Conservation (phyloP, 768 basidiomycete species). For the Russula griseocarnosa region DNA sequence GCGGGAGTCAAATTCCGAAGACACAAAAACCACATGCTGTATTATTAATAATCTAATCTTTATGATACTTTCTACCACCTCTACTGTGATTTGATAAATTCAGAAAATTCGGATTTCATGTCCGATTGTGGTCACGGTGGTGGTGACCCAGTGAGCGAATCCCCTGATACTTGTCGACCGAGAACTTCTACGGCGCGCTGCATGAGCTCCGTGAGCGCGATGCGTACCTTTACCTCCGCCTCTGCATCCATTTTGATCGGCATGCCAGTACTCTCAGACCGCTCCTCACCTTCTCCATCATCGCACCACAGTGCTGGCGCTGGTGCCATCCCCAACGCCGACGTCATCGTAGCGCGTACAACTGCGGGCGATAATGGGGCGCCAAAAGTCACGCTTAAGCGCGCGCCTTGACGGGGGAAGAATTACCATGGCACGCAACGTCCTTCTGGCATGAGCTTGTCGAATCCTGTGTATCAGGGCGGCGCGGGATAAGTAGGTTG, state of each 20-base stretch:
- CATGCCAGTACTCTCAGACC: background rate
- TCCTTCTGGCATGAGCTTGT: conserved; percentile 86
- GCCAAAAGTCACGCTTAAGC: conserved; percentile 76
- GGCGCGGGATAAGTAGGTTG: too few species aligned
- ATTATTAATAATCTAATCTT: too few species aligned
- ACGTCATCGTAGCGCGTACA: conserved; percentile 32
- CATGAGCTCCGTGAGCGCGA: conserved; percentile 34
- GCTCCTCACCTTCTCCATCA: background rate
- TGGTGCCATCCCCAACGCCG: background rate
- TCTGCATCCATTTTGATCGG: background rate
- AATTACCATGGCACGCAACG: conserved; percentile 71
- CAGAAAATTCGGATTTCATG: too few species aligned
- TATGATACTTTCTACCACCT: too few species aligned
- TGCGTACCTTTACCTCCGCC: conserved; percentile 29
- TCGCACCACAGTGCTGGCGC: too few species aligned
- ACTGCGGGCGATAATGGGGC: conserved; percentile 68
- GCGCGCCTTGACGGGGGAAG: conserved; percentile 52
- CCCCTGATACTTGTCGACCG: conserved; percentile 29
- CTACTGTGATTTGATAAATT: too few species aligned
- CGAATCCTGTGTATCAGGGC: conserved; percentile 53
- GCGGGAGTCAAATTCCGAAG: too few species aligned
- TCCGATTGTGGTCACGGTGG: too few species aligned
- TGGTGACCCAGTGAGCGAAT: conserved; percentile 6
- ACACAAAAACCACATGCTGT: too few species aligned
- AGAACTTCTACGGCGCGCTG: conserved; percentile 34